Conservation (phyloP, 768 basidiomycete species). For the Mycena vitilis region DNA sequence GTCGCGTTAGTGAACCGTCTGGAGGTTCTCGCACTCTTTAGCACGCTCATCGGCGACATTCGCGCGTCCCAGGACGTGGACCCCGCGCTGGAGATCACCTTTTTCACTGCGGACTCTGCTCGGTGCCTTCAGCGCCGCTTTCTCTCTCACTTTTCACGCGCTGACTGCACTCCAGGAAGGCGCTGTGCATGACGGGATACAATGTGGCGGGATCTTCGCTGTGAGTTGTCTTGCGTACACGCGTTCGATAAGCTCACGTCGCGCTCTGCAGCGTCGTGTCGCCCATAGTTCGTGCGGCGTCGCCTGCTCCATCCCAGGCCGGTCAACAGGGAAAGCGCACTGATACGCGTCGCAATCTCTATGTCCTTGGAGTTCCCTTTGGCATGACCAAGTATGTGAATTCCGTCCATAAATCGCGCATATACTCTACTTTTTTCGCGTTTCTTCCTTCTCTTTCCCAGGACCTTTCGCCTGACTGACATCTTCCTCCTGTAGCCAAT, state of each 20-base stretch:
- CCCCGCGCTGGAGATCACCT: slow-evolving; percentile 63
- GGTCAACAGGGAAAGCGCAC: slow-evolving; percentile 41
- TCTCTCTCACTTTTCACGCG: slow-evolving; percentile 7
- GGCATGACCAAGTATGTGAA: slow-evolving; percentile 76
- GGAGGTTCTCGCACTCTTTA: slow-evolving; percentile 69
- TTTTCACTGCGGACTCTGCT: slow-evolving; percentile 63
- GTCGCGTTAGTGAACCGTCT: slow-evolving; percentile 47
- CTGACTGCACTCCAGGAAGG: slow-evolving; percentile 58
- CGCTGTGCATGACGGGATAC: slow-evolving; percentile 75
- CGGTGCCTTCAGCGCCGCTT: slow-evolving; percentile 49
- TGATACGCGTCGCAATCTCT: slow-evolving; percentile 81
- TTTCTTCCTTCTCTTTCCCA: not conserved
- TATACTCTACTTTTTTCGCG: not conserved
- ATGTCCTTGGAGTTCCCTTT: slow-evolving; percentile 87
- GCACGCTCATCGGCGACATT: slow-evolving; percentile 67
- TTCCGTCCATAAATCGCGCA: slow-evolving; percentile 5
- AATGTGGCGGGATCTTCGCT: slow-evolving; percentile 63
- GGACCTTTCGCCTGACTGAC: not conserved
- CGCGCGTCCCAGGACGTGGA: slow-evolving; percentile 56
- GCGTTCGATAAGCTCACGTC: slow-evolving; percentile 20
- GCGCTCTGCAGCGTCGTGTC: slow-evolving; percentile 50
- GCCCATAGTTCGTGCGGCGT: slow-evolving; percentile 40
- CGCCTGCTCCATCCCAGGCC: slow-evolving; percentile 39
- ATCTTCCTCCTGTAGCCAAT: slow-evolving; percentile 40
- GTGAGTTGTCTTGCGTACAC: slow-evolving; percentile 55